Percentiles rank a stretch among this genome's conserved stretches.
These are phyloP conservation scores for Kwoniella sp. DNA, from an alignment of 768 basidiomycete genomes.

Conservation along the genomic window DNA sequence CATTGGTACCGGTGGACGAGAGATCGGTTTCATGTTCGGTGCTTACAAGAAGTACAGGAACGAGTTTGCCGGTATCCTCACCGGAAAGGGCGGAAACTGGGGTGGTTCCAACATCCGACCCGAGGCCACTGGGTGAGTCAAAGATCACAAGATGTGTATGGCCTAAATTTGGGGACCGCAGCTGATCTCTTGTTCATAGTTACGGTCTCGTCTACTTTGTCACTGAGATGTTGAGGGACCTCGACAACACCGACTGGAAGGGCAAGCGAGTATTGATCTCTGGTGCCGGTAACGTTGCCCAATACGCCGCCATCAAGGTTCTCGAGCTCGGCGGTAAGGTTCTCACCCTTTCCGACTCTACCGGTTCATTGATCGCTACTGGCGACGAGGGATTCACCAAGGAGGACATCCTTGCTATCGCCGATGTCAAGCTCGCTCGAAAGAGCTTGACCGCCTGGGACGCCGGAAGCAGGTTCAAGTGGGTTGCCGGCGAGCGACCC, in stretches of 20 bases:
- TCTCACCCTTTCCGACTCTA: conserved; percentile 73
- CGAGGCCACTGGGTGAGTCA: conserved; percentile 59
- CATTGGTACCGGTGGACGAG: conserved; percentile 74
- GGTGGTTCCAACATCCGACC: conserved; percentile 74
- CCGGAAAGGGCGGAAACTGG: conserved; percentile 70
- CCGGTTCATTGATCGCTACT: conserved; percentile 65
- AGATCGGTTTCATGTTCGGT: conserved; percentile 75
- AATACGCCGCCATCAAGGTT: conserved; percentile 72
- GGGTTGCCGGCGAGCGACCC: conserved; percentile 63
- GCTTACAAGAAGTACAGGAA: conserved; percentile 74
- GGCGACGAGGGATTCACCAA: conserved; percentile 64
- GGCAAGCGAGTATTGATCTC: conserved; percentile 59
- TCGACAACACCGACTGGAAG: conserved; percentile 63
- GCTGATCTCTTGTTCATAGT: conserved; percentile 57
- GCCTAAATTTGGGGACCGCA: no score
- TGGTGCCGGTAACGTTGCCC: conserved; percentile 74
- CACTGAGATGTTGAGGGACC: conserved; percentile 66
- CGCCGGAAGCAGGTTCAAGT: conserved; percentile 58
- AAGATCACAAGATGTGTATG: no score
- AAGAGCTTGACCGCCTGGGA: conserved; percentile 52
- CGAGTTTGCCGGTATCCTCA: conserved; percentile 70
- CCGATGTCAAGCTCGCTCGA: conserved; percentile 55
- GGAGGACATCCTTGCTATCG: conserved; percentile 60
- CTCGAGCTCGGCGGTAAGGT: conserved; percentile 74
- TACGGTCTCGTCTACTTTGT: conserved; percentile 78